These are phyloP conservation scores for Naganishia albida DNA, from an alignment of 1,284 basidiomycete genomes.

Conservation along the genomic window DNA sequence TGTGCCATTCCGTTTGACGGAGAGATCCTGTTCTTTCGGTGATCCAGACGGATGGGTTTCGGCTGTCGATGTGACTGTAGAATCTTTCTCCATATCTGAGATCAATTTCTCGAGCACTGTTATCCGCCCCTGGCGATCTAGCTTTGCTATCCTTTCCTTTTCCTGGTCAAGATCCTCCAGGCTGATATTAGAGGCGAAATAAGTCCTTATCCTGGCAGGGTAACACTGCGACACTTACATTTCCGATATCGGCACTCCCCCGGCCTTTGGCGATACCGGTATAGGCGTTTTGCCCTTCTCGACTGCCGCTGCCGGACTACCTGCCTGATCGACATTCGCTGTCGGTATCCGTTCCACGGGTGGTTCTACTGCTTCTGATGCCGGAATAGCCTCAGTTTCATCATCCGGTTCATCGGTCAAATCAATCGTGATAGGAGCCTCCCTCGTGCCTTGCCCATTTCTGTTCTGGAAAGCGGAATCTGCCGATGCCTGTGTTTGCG, in stretches of 20 bases:
- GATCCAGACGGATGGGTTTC: not conserved
- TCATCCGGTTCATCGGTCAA: conserved; percentile 23
- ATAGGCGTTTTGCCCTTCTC: not conserved
- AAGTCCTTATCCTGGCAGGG: not conserved
- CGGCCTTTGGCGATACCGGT: not conserved
- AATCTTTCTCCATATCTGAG: conserved; percentile 20
- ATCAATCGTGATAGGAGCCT: conserved; percentile 13
- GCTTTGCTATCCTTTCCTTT: conserved; percentile 13
- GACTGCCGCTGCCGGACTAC: not conserved
- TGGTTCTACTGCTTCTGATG: not conserved
- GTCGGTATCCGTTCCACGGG: not conserved
- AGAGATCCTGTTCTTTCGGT: not conserved
- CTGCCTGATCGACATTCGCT: not conserved
- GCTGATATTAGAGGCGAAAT: conserved; percentile 2
- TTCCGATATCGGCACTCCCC: not conserved
- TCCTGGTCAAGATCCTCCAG: conserved; percentile 10
- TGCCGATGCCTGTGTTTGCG: conserved; percentile 1
- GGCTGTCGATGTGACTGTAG: not conserved
- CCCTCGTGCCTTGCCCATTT: not conserved
- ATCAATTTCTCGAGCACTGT: conserved; percentile 14
- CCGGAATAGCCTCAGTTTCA: not conserved
- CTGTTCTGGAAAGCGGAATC: not conserved
- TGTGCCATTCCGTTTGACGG: not conserved
- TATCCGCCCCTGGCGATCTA: conserved; percentile 3
- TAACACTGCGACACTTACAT: not conserved